A percentile compares a stretch with the other conserved stretches of the same genome.
Conservation (phyloP, 2,329 filamentous ascomycete genomes). For the Botrytis pseudocinerea region DNA sequence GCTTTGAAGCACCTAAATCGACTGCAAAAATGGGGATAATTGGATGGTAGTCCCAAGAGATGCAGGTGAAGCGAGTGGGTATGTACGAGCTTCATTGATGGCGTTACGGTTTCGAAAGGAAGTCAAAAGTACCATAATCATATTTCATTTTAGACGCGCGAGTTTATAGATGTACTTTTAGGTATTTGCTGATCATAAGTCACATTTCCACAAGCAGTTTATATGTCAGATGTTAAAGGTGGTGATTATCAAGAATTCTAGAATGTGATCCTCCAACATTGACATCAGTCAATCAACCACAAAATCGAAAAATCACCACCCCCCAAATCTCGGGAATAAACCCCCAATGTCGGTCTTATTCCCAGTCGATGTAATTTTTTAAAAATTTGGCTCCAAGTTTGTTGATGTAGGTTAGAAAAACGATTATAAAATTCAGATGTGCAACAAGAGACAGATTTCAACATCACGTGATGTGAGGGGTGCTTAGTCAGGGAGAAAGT, state of each 20-base stretch:
- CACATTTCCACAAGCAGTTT: neutral
- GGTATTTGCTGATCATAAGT: neutral
- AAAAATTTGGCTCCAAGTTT: neutral
- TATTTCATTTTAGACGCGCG: neutral
- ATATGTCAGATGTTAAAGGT: neutral
- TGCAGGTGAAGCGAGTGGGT: neutral
- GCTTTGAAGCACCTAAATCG: neutral
- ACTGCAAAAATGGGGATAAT: neutral
- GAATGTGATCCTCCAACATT: neutral
- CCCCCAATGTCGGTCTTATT: neutral
- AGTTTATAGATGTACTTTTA: neutral
- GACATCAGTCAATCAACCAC: neutral
- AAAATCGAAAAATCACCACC: neutral
- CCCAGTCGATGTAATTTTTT: neutral
- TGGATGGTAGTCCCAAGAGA: neutral
- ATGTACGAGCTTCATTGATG: neutral
- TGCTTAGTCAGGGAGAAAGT: neutral
- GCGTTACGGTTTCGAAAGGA: constrained; percentile 1
- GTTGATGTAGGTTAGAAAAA: neutral
- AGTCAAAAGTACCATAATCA: neutral
- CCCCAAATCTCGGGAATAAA: neutral
- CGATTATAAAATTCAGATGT: neutral
- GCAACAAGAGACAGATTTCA: neutral
- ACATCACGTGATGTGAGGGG: neutral
- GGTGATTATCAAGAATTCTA: neutral